These are phyloP conservation scores for Chalaropsis thielavioides DNA, from an alignment of 2,329 filamentous ascomycete species.

Conservation along the genomic window DNA sequence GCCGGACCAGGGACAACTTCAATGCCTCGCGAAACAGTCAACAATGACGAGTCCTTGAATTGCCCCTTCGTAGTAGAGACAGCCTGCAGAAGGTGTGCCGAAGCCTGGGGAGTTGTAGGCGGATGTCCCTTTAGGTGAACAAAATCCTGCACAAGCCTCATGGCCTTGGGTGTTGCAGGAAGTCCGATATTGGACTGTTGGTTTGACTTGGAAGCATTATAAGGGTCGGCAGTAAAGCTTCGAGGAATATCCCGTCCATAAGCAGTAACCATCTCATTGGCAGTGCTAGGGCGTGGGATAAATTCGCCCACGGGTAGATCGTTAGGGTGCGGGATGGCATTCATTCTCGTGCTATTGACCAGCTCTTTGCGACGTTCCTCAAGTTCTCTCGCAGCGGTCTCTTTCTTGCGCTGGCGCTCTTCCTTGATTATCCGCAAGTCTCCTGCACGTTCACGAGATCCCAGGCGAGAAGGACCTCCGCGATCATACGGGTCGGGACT, in stretches of 20 bases:
- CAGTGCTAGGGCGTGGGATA: slow-evolving; percentile 22
- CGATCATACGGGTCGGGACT: not conserved
- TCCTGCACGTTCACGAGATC: slow-evolving; percentile 30
- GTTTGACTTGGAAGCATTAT: slow-evolving; percentile 35
- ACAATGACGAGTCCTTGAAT: not conserved
- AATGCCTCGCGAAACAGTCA: not conserved
- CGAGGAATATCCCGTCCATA: slow-evolving; percentile 37
- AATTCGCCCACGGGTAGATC: slow-evolving; percentile 29
- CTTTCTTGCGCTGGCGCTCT: slow-evolving; percentile 52
- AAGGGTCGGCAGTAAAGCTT: slow-evolving; percentile 52
- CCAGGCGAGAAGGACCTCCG: slow-evolving; percentile 16
- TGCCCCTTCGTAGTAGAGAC: not conserved
- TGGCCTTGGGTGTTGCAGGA: slow-evolving; percentile 82
- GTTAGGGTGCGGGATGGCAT: slow-evolving; percentile 63
- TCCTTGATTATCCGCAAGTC: slow-evolving; percentile 43
- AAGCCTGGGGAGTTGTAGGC: not conserved
- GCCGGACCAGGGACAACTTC: slow-evolving; percentile 33
- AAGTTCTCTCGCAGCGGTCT: slow-evolving; percentile 66
- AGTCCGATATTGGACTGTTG: slow-evolving; percentile 49
- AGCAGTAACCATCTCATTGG: slow-evolving; percentile 22
- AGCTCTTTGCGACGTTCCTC: slow-evolving; percentile 78
- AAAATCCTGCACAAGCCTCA: slow-evolving; percentile 61
- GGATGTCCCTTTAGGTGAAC: slow-evolving; percentile 23
- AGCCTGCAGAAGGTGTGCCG: not conserved
- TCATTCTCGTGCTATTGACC: slow-evolving; percentile 59